Evolutionary conservation across 768 basidiomycete genomes (phyloP), one percentile per base, ranked within the genome.

Genomic region (Russula dissimulans): DNA sequence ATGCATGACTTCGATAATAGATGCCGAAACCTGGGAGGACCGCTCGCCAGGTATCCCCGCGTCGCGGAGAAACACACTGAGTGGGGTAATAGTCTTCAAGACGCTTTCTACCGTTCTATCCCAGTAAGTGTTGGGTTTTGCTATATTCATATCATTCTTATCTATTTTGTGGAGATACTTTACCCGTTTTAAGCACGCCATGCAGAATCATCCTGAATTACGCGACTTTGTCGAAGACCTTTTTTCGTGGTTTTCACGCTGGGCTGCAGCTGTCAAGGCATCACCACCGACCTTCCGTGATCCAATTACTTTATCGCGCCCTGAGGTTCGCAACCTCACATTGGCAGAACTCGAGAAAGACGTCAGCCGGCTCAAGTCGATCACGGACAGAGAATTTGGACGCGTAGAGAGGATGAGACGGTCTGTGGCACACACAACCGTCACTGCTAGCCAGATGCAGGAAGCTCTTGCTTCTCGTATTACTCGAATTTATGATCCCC

Each of bases 151-250:
- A 2, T 44, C 9, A 54, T 22, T 22, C 32, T 54, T 42, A 31
- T 42, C 10, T 53, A 0, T 18, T 42, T 39, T 15, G 29, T 1
- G 36, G 53, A 86, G 85, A 62, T 81, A 74, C 53, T 65, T 86
- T 7, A 75, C 74, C 5, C 82, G 83, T 3, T 86, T 85, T 71
- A 83, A 84, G 68, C 78, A 81, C 46, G 77, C 78, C 0, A 70
- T 80, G 10, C 70, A 73, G 2, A 76, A 70, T 29, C 75, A 81
- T 59, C 81, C 81, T 0, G 68, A 72, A 29, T 68, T 87, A 1
- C 65, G 65, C 0, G 59, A 67, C 1, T 66, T 82, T 18, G 76
- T 83, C 4, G 65, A 70, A 5, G 72, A 74, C 38, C 72, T 86
- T 48, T 67, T 65, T 12, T 41, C 61, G 7, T 85, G 81, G 79